These are phyloP conservation scores for Penicillium sp. DNA, from an alignment of 2,329 filamentous ascomycete species.

Conservation along the genomic window DNA sequence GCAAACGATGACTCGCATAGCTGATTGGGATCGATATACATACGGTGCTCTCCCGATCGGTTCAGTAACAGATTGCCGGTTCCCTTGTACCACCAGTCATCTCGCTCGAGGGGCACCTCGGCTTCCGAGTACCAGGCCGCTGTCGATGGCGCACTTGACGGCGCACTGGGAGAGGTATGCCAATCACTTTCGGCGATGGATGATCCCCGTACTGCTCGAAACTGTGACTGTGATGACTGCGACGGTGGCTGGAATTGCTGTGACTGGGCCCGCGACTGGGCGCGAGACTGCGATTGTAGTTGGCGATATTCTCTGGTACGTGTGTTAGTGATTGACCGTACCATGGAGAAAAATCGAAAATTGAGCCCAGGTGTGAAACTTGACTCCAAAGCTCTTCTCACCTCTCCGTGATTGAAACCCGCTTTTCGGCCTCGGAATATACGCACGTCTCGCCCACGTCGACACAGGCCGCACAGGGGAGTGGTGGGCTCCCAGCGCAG, in stretches of 20 bases:
- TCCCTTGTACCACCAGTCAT: constrained; percentile 50
- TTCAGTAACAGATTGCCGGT: constrained; percentile 45
- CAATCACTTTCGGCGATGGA: constrained; percentile 11
- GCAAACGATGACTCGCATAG: not conserved
- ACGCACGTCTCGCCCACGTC: constrained; percentile 41
- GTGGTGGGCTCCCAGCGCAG: constrained; percentile 43
- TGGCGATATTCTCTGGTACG: constrained; percentile 39
- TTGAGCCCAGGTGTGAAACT: not conserved
- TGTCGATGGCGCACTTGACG: constrained; percentile 22
- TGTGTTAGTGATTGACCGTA: not conserved
- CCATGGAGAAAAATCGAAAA: not conserved
- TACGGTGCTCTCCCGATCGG: constrained; percentile 45
- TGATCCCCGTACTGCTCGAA: constrained; percentile 30
- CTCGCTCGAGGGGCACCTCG: constrained; percentile 38
- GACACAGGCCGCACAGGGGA: constrained; percentile 44
- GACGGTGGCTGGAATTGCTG: not conserved
- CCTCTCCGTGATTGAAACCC: constrained; percentile 46
- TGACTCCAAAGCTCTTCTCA: constrained; percentile 21
- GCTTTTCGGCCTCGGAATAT: constrained; percentile 46
- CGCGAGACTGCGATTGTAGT: constrained; percentile 30
- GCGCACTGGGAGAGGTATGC: constrained; percentile 11
- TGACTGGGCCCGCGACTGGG: not conserved
- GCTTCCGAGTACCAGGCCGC: constrained; percentile 28
- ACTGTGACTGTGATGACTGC: constrained; percentile 24
- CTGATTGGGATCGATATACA: constrained; percentile 4